A percentile compares a stretch with the other conserved stretches of the same genome.
These are phyloP conservation scores for Podila verticillata DNA, from an alignment of 192 early-diverging fungal species.

Conservation along the genomic window DNA sequence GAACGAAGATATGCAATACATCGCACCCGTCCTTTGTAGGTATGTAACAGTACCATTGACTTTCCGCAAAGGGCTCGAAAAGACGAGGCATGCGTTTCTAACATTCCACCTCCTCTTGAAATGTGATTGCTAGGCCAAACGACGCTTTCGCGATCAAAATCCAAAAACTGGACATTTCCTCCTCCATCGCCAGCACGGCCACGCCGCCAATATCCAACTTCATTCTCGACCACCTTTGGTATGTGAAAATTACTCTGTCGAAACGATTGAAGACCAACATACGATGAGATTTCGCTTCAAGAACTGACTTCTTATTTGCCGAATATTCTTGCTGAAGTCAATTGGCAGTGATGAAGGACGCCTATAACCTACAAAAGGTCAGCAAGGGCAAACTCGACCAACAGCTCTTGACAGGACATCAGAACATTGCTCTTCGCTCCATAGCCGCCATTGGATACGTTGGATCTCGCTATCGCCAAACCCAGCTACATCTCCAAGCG, in stretches of 20 bases:
- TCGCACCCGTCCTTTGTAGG: slow-evolving; percentile 16
- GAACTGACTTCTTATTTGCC: background rate
- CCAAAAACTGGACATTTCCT: slow-evolving; percentile 19
- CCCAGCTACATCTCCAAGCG: background rate
- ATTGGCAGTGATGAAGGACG: slow-evolving; percentile 19
- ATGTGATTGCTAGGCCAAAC: background rate
- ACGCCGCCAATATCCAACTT: background rate
- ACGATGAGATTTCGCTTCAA: background rate
- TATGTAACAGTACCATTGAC: background rate
- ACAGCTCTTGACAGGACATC: slow-evolving; percentile 3
- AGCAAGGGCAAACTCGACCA: slow-evolving; percentile 11
- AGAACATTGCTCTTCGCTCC: slow-evolving; percentile 8
- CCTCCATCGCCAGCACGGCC: slow-evolving; percentile 1
- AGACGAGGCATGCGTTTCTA: background rate
- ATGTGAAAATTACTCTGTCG: background rate
- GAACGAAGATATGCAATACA: background rate
- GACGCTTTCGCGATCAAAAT: slow-evolving; percentile 22
- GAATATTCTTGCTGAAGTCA: background rate
- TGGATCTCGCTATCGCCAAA: slow-evolving; percentile 2
- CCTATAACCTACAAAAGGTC: background rate
- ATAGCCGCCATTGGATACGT: slow-evolving; percentile 18
- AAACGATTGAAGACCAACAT: too few relatives aligned
- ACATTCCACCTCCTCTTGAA: background rate
- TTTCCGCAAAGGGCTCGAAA: too few relatives aligned
- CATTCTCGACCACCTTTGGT: slow-evolving; percentile 25